Percentiles rank a stretch among this genome's conserved stretches.
Conservation (phyloP, 129 eudicot species). For the Arctium lappa region DNA sequence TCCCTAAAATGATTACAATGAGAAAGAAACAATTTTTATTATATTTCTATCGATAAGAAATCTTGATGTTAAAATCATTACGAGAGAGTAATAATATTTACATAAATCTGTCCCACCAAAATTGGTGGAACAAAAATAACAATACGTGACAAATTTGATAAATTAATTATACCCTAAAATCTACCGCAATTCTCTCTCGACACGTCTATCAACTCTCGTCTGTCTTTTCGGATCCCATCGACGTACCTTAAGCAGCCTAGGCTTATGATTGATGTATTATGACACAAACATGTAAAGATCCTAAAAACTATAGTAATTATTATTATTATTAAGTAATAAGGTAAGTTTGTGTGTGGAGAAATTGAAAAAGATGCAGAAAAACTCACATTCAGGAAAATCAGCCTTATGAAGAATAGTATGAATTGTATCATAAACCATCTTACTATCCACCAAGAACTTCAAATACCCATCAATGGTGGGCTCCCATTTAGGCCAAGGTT, state of each 20-base stretch:
- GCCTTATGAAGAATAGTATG: constrained; percentile 70
- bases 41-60: too few species aligned
- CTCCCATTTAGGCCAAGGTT: constrained; percentile 82
- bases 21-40: too few species aligned
- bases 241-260: neutral
- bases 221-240: neutral
- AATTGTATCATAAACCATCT: constrained; percentile 81
- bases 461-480: constrained; percentile 80
- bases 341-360: neutral
- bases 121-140: neutral
- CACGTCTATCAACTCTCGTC: too few species aligned
- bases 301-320: too few species aligned
- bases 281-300: neutral
- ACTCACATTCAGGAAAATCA: constrained; percentile 79
- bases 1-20: too few species aligned
- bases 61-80: too few species aligned
- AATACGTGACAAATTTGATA: neutral
- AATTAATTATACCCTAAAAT: too few species aligned
- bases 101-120: too few species aligned
- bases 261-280: neutral
- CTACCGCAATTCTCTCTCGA: too few species aligned
- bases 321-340: too few species aligned
- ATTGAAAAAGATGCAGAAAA: neutral
- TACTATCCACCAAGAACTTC: constrained; percentile 93
- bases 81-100: too few species aligned